A percentile compares a stretch with the other conserved stretches of the same genome.
Conservation (phyloP, 306 rosid genomes). For the Lupinus albus region DNA sequence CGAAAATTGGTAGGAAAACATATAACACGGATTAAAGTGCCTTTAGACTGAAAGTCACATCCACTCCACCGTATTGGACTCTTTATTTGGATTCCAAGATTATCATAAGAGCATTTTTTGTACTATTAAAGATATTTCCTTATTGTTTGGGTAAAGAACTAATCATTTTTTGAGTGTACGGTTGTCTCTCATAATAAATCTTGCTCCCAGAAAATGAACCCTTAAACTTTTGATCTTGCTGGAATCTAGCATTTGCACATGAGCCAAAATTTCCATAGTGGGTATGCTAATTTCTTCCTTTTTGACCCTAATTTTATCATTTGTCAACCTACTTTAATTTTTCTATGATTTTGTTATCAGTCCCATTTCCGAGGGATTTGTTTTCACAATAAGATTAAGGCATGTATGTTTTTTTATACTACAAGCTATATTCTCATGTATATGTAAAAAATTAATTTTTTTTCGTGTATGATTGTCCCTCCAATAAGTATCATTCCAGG, state of each 20-base stretch:
- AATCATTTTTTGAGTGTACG: no score
- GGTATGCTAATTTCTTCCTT: slow-evolving; percentile 42
- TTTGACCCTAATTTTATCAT: slow-evolving; percentile 35
- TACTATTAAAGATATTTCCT: no score
- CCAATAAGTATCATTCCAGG: no score
- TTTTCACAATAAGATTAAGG: slow-evolving; percentile 18
- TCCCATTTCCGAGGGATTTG: slow-evolving; percentile 35
- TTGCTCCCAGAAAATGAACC: no score
- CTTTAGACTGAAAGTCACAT: slow-evolving; percentile 37
- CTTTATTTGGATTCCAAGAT: slow-evolving; percentile 40
- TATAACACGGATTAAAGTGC: neutral
- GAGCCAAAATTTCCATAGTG: slow-evolving; percentile 38
- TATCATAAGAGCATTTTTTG: no score
- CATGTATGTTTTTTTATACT: neutral
- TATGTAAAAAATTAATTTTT: no score
- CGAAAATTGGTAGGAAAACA: neutral
- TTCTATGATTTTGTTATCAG: slow-evolving; percentile 23
- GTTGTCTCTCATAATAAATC: no score
- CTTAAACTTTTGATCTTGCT: no score
- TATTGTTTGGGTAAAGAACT: no score
- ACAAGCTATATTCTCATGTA: no score
- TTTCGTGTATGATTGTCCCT: no score
- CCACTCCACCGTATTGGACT: slow-evolving; percentile 32
- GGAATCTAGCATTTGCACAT: no score
- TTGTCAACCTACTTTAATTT: slow-evolving; percentile 44